Evolutionary conservation across 1,139 yeast species (phyloP), one percentile per base, ranked within the genome.

Genomic region (Suhomyces ambrosiae): DNA sequence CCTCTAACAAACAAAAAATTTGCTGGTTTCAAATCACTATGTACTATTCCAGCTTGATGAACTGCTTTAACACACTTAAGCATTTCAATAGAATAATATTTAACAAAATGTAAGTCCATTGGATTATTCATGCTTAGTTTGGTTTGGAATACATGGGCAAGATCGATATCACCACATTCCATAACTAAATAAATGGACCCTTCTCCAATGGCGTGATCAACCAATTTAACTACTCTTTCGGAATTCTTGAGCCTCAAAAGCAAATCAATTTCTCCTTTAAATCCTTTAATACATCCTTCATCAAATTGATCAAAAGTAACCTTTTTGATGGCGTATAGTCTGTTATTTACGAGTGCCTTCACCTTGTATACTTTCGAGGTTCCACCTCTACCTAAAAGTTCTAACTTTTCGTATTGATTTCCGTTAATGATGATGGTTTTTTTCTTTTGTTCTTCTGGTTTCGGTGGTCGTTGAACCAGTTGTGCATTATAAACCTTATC

Each of bases 131-230:
- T 53, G 28, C 67, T 65, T 10, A 75, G 52, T 40, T 86, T 69
- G 36, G 76, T 78, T 33, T 80, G 79, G 38, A 92, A 69, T 8
- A 90, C 90, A 51, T 82, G 89, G 0, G 96, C 94, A 25, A 92
- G 64, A 58, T 92, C 98, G 37, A 86, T 77, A 49, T 92, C 97
- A 15, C 98, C 98, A 54, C 95, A 86, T 61, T 92, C 98, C 97
- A 92, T 88, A 1, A 92, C 86, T 45, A 90, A 65, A 50, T 76
- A 74, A 22, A 90, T 72, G 2, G 82, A 72, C 0, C 84, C 80
- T 26, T 77, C 79, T 2, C 76, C 75, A 49, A 88, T 69, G 22
- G 85, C 84, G 56, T 83, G 79, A 54, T 89, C 97, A 30, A 85
- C 65, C 32, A 92, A 67, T 49, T 77, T 76, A 4, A 94, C 96